A percentile compares a stretch with the other conserved stretches of the same genome.
These are phyloP conservation scores for Lathyrus aphaca DNA, from an alignment of 306 rosid species.

Conservation along the genomic window DNA sequence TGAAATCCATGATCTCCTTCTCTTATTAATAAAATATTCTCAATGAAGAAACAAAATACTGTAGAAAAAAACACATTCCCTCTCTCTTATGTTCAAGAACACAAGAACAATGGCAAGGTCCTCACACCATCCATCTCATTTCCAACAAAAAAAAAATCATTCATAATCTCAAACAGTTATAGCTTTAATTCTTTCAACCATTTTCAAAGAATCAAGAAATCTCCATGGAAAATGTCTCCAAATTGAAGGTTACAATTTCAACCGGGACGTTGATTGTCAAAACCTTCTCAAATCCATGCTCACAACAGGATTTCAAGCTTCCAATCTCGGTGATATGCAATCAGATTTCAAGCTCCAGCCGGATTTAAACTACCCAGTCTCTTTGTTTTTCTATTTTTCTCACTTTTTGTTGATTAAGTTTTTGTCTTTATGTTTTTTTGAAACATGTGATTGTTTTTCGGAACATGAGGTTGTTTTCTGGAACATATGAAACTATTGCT, in stretches of 20 bases:
- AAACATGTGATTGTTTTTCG: constrained; percentile 51
- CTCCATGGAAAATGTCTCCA: constrained; percentile 57
- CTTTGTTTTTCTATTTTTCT: not conserved
- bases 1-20: too few relatives aligned
- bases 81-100: too few relatives aligned
- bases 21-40: too few relatives aligned
- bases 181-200: constrained; percentile 51
- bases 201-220: constrained; percentile 71
- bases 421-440: constrained; percentile 18
- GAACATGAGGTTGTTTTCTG: too few relatives aligned
- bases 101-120: too few relatives aligned
- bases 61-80: too few relatives aligned
- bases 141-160: too few relatives aligned
- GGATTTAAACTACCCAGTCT: not conserved
- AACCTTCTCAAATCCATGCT: constrained; percentile 64
- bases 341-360: too few relatives aligned
- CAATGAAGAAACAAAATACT: too few relatives aligned
- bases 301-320: constrained; percentile 89
- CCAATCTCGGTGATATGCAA: constrained; percentile 82
- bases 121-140: too few relatives aligned
- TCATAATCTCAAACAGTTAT: too few relatives aligned
- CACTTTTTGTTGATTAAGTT: constrained; percentile 23
- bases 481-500: constrained; percentile 55
- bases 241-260: constrained; percentile 85
- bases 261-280: constrained; percentile 65